Conservation (phyloP, 2,329 filamentous ascomycete species). For the Pseudocercospora fijiensis region DNA sequence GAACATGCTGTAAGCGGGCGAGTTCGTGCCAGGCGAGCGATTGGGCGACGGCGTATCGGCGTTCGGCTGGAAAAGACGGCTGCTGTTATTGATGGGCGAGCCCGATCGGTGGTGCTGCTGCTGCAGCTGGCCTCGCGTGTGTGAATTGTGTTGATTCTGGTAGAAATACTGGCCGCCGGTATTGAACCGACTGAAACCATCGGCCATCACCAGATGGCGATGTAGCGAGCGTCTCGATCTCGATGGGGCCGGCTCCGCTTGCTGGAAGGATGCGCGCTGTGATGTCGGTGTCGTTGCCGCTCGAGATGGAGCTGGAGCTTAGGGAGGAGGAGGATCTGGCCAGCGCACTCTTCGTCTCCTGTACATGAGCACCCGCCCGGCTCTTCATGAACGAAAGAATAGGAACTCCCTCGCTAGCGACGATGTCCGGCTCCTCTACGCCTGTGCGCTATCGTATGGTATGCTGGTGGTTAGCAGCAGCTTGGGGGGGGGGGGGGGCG, state of each 20-base stretch:
- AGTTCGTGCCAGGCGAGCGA: slow-evolving; percentile 54
- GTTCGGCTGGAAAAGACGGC: slow-evolving; percentile 46
- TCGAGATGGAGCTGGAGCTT: slow-evolving; percentile 28
- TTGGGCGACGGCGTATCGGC: slow-evolving; percentile 57
- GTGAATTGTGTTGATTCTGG: slow-evolving; percentile 52
- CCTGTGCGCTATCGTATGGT: slow-evolving; percentile 1
- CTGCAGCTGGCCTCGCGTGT: slow-evolving; percentile 45
- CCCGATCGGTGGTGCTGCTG: slow-evolving; percentile 41
- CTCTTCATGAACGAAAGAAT: slow-evolving; percentile 37
- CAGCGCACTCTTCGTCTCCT: slow-evolving; percentile 50
- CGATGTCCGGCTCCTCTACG: not conserved
- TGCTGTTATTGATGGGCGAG: slow-evolving; percentile 44
- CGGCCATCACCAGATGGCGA: slow-evolving; percentile 61
- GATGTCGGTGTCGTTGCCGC: slow-evolving; percentile 26
- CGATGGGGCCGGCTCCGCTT: slow-evolving; percentile 3
- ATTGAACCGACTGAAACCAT: slow-evolving; percentile 64
- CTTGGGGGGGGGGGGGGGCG: slow-evolving; percentile 7
- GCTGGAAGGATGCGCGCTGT: slow-evolving; percentile 21
- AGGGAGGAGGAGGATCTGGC: slow-evolving; percentile 47
- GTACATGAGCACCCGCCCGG: slow-evolving; percentile 47
- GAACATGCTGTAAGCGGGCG: slow-evolving; percentile 69
- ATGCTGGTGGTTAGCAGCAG: not conserved
- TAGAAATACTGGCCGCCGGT: slow-evolving; percentile 62
- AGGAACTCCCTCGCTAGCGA: slow-evolving; percentile 10
- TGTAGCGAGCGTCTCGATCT: slow-evolving; percentile 19